These are phyloP conservation scores for Suhomyces panamericanus DNA, from an alignment of 1,139 yeast genomes.

Conservation along the genomic window DNA sequence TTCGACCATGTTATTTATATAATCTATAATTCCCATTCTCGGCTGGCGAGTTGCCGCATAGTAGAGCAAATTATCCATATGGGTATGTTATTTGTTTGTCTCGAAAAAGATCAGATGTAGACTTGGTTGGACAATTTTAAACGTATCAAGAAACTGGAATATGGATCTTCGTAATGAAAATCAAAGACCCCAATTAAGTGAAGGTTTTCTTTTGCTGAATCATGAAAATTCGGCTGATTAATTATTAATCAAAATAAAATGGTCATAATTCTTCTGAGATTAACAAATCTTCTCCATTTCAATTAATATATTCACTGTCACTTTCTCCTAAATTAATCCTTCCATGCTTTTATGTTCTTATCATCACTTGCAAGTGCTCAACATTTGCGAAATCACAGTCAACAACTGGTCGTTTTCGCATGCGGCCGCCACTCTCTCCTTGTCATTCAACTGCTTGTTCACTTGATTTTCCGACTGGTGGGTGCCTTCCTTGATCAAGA, in stretches of 20 bases:
- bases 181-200: background rate
- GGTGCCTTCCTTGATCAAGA: constrained; percentile 83
- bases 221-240: too few relatives aligned
- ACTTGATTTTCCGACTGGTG: constrained; percentile 97
- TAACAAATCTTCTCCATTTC: too few relatives aligned
- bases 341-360: too few relatives aligned
- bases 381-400: constrained; percentile 88
- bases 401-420: constrained; percentile 94
- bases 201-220: too few relatives aligned
- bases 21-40: constrained; percentile 1
- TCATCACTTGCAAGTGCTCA: constrained; percentile 63
- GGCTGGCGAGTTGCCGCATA: background rate
- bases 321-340: too few relatives aligned
- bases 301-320: too few relatives aligned
- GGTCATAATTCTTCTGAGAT: too few relatives aligned
- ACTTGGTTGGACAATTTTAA: too few relatives aligned
- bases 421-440: constrained; percentile 98
- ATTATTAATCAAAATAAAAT: too few relatives aligned
- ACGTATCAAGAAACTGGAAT: too few relatives aligned
- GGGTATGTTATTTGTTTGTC: background rate
- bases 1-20: constrained; percentile 3
- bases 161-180: too few relatives aligned
- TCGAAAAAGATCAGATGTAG: background rate
- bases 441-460: constrained; percentile 93
- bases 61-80: background rate